Evolutionary conservation across 1,284 basidiomycete genomes (phyloP).

Genomic region (Athelia psychrophila): DNA sequence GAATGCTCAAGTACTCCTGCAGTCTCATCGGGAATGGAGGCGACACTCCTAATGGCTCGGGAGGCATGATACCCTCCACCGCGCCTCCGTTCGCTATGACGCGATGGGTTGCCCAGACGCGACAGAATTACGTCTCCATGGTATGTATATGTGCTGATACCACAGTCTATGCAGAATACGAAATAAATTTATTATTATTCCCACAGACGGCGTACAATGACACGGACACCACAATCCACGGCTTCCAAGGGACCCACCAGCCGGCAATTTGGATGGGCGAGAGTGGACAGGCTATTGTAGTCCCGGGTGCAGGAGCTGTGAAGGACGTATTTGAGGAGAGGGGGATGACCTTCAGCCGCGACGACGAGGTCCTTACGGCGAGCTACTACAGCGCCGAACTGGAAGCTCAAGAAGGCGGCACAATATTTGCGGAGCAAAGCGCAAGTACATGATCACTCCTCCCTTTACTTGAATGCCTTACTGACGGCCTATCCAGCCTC

Average conservation of each 20-base stretch:
- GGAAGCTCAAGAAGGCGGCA: constrained; percentile 46
- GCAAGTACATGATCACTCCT: constrained; percentile 50
- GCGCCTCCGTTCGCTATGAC: constrained; percentile 84
- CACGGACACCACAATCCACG: constrained; percentile 61
- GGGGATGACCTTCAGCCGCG: constrained; percentile 56
- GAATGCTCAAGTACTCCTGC: neutral
- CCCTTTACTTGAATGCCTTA: constrained; percentile 3
- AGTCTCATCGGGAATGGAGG: constrained; percentile 72
- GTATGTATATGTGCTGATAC: too few relatives aligned
- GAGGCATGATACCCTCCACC: constrained; percentile 69
- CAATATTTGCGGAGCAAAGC: constrained; percentile 61
- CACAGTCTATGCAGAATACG: too few relatives aligned
- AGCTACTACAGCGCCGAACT: constrained; percentile 70
- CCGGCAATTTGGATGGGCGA: constrained; percentile 93
- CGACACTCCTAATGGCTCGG: constrained; percentile 63
- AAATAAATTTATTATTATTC: too few relatives aligned
- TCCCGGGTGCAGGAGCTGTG: constrained; percentile 55
- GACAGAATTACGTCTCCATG: constrained; percentile 71
- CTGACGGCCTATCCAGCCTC: constrained; percentile 47
- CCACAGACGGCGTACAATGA: constrained; percentile 67
- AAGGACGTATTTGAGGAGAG: constrained; percentile 56
- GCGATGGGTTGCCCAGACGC: constrained; percentile 74
- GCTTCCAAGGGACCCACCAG: constrained; percentile 77
- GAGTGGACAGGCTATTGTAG: constrained; percentile 63
- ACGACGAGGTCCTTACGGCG: constrained; percentile 59